Evolutionary conservation across 225 moss, liverwort and hornwort species (phyloP).

Genomic region (Bryoerythrophyllum caledonicum): DNA sequence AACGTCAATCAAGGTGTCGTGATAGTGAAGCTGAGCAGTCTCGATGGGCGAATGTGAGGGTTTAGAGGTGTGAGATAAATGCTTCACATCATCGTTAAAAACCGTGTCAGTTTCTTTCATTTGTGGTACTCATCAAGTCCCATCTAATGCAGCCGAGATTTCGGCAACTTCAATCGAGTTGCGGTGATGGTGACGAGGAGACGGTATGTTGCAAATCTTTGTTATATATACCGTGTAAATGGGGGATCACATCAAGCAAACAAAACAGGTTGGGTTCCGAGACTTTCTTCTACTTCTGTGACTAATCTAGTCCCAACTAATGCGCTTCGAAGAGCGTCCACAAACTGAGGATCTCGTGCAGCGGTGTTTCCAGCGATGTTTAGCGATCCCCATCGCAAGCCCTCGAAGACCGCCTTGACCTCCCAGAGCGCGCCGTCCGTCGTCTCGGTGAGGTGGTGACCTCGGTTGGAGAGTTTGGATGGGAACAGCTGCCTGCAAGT

Average conservation of each 20-base stretch:
- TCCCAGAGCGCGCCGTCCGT: conserved; percentile 21
- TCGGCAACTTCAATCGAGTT: background rate
- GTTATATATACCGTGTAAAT: background rate
- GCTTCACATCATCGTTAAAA: too few relatives aligned
- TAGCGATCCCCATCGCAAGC: conserved; percentile 36
- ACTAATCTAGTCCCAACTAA: conserved; percentile 20
- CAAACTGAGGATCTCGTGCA: conserved; percentile 29
- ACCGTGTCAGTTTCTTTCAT: too few relatives aligned
- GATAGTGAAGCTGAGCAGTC: too few relatives aligned
- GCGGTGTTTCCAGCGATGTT: conserved; percentile 65
- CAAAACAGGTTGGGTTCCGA: background rate
- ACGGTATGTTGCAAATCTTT: background rate
- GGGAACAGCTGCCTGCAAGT: conserved; percentile 61
- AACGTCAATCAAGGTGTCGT: too few relatives aligned
- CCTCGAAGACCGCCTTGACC: conserved; percentile 48
- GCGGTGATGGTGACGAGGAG: background rate
- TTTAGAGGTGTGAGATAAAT: too few relatives aligned
- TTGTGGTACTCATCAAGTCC: too few relatives aligned
- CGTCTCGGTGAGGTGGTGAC: background rate
- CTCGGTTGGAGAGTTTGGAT: conserved; percentile 52
- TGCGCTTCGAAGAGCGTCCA: conserved; percentile 30
- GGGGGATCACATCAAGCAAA: background rate
- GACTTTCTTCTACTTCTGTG: background rate
- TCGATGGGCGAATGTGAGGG: too few relatives aligned
- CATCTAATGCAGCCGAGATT: background rate